Evolutionary conservation across 345 rosid species (phyloP).

Genomic region (Gossypium mustelinum): DNA sequence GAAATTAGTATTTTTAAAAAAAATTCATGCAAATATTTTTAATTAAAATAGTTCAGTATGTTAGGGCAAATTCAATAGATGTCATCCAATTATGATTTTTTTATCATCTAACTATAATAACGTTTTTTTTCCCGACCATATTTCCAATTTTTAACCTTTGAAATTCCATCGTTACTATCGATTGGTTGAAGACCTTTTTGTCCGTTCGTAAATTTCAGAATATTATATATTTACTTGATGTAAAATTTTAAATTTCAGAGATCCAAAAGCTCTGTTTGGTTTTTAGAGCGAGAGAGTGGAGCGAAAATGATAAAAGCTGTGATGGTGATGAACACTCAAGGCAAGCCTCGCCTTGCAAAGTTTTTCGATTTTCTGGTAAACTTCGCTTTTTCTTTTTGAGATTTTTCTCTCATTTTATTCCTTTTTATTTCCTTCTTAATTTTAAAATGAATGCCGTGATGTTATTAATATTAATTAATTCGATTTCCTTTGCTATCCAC

Average conservation of each 20-base stretch:
- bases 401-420: not conserved
- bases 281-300: not conserved
- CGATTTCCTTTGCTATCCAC: constrained; percentile 4
- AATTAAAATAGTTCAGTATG: no score
- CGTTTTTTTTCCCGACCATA: no score
- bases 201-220: not conserved
- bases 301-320: constrained; percentile 73
- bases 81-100: no score
- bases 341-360: constrained; percentile 88
- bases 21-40: no score
- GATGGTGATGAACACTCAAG: constrained; percentile 82
- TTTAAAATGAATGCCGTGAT: not conserved
- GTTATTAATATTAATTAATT: not conserved
- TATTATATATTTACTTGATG: not conserved
- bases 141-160: not conserved
- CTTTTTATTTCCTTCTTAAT: not conserved
- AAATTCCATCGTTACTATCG: not conserved
- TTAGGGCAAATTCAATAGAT: no score
- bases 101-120: no score
- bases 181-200: not conserved
- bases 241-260: not conserved
- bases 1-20: no score
- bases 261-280: not conserved
- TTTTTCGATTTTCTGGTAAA: constrained; percentile 72
- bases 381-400: not conserved